Evolutionary conservation across 176 grass and related monocot species (phyloP).

Genomic region (Avena atlantica): DNA sequence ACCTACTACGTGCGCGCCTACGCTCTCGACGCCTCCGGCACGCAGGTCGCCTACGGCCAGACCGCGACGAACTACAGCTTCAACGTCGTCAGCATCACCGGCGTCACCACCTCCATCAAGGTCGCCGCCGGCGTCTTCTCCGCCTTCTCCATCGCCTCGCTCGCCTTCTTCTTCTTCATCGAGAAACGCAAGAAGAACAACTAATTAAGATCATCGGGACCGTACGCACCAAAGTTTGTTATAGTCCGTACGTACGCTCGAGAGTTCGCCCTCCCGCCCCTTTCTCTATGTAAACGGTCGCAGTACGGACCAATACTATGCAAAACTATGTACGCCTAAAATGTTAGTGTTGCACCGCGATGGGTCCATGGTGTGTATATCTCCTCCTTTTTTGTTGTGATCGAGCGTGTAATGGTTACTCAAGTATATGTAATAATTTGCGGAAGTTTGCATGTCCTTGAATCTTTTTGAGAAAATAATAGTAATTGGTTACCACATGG

Average conservation of each 20-base stretch:
- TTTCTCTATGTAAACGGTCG: too few species aligned
- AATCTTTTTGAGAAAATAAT: too few species aligned
- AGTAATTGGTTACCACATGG: neutral
- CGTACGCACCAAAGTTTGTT: neutral
- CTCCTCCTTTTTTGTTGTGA: neutral
- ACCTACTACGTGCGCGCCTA: constrained; percentile 79
- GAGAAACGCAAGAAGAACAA: constrained; percentile 85
- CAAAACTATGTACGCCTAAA: too few species aligned
- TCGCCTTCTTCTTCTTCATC: constrained; percentile 77
- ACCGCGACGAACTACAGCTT: constrained; percentile 49
- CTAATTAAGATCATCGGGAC: constrained; percentile 19
- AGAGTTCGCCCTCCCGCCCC: too few species aligned
- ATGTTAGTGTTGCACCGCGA: too few species aligned
- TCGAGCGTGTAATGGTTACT: neutral
- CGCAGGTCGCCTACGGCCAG: constrained; percentile 81
- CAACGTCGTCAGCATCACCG: constrained; percentile 64
- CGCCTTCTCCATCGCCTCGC: constrained; percentile 62
- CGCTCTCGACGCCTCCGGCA: constrained; percentile 55
- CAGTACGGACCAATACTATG: too few species aligned
- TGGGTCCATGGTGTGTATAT: neutral
- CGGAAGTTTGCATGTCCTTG: too few species aligned
- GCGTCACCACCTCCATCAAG: constrained; percentile 62
- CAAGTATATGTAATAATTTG: too few species aligned
- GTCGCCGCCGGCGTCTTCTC: constrained; percentile 87
- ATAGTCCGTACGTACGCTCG: too few species aligned